Percentiles rank a stretch among this genome's conserved stretches.
Evolutionary conservation across 2,329 filamentous ascomycete genomes (phyloP).

Genomic region (Pleurostoma richardsiae): DNA sequence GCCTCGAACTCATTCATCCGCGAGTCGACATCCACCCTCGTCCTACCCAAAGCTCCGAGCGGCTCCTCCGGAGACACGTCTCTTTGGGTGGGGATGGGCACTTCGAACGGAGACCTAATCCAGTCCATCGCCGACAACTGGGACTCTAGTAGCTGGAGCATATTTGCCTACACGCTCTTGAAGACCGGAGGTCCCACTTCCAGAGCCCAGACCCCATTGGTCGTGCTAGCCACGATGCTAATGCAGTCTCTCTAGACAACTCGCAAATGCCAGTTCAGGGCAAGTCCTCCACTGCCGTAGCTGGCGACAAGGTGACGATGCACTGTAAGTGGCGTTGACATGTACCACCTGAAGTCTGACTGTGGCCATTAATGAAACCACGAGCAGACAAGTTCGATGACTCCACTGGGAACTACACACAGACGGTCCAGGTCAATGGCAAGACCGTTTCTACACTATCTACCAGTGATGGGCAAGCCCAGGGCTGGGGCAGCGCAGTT

Average conservation of each 20-base stretch:
- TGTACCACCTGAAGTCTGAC: too few relatives aligned
- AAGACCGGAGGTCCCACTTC: too few relatives aligned
- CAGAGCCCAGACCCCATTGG: background rate
- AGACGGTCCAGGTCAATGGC: conserved; percentile 11
- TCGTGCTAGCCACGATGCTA: background rate
- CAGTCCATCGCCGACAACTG: conserved; percentile 1
- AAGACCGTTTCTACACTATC: conserved; percentile 10
- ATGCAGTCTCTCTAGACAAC: background rate
- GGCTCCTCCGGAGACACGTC: background rate
- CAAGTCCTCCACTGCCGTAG: conserved; percentile 14
- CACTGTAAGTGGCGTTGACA: background rate
- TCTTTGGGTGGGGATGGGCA: conserved; percentile 3
- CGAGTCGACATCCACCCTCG: conserved; percentile 2
- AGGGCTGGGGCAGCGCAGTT: conserved; percentile 13
- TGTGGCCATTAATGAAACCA: background rate
- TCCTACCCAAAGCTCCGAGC: background rate
- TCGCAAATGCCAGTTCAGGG: conserved; percentile 27
- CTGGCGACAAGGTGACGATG: conserved; percentile 1
- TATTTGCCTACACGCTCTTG: conserved; percentile 1
- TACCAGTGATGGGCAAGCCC: conserved; percentile 10
- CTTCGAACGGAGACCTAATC: conserved; percentile 2
- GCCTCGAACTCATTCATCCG: conserved; percentile 2
- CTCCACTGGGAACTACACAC: conserved; percentile 11
- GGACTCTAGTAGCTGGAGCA: conserved; percentile 1
- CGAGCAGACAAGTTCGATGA: conserved; percentile 10